A percentile compares a stretch with the other conserved stretches of the same genome.
Evolutionary conservation across 2,329 filamentous ascomycete species (phyloP).

Genomic region (Bisporella sp.): DNA sequence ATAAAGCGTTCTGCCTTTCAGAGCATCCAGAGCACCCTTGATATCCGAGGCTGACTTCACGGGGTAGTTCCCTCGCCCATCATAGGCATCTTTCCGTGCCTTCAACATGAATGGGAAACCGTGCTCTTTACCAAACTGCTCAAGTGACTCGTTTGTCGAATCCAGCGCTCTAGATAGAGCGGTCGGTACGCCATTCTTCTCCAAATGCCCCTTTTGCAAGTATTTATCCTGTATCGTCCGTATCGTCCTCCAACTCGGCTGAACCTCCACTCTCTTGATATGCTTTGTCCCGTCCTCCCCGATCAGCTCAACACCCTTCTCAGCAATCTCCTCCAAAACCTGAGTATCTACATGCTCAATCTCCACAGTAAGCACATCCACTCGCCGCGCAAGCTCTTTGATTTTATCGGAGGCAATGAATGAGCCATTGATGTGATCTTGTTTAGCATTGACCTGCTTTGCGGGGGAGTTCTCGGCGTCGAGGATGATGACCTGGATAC

Average conservation of each 20-base stretch:
- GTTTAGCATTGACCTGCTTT: background rate
- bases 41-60: conserved; percentile 54
- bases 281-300: conserved; percentile 31
- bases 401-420: background rate
- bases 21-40: conserved; percentile 57
- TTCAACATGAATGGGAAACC: conserved; percentile 92
- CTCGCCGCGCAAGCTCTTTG: background rate
- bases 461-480: background rate
- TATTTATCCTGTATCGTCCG: conserved; percentile 92
- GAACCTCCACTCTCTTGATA: conserved; percentile 1
- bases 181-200: conserved; percentile 60
- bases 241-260: conserved; percentile 76
- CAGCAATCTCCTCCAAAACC: background rate
- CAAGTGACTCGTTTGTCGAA: conserved; percentile 45
- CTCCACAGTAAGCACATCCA: background rate
- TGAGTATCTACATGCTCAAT: conserved; percentile 5
- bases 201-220: conserved; percentile 76
- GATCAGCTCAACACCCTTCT: conserved; percentile 47
- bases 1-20: conserved; percentile 69
- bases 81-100: conserved; percentile 82
- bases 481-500: background rate
- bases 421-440: background rate
- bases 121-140: conserved; percentile 54
- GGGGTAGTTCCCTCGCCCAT: conserved; percentile 72
- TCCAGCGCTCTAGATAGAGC: conserved; percentile 56